A percentile compares a stretch with the other conserved stretches of the same genome.
Evolutionary conservation across 345 rosid species (phyloP).

Genomic region (Corchorus olitorius): DNA sequence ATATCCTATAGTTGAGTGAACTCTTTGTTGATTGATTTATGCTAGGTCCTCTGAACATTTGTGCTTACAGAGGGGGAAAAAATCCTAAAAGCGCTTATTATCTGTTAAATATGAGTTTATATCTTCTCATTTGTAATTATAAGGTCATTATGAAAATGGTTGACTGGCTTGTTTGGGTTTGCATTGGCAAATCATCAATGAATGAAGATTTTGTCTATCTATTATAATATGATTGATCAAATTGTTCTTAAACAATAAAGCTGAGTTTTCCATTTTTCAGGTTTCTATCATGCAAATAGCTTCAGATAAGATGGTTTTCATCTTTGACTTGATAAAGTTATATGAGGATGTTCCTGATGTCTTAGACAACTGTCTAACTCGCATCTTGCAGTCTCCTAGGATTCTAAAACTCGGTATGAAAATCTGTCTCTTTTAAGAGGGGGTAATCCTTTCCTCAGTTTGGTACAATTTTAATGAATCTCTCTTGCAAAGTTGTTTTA

Average conservation of each 20-base stretch:
- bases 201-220: not conserved
- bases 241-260: conserved; percentile 12
- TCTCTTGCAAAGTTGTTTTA: not conserved
- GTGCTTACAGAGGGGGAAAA: not conserved
- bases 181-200: not conserved
- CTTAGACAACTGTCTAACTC: conserved; percentile 69
- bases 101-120: not conserved
- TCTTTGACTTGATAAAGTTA: conserved; percentile 88
- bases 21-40: conserved; percentile 3
- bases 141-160: not conserved
- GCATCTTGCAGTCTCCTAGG: conserved; percentile 69
- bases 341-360: conserved; percentile 59
- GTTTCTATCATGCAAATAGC: conserved; percentile 97
- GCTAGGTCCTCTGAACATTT: not conserved
- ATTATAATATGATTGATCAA: not conserved
- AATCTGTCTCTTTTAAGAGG: conserved; percentile 19
- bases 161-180: not conserved
- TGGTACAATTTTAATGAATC: not conserved
- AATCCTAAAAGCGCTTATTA: not conserved
- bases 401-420: conserved; percentile 83
- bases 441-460: not conserved
- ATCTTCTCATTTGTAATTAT: not conserved
- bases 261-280: conserved; percentile 43
- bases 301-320: conserved; percentile 64
- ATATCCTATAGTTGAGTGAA: not conserved